phyloP scores from a whole-genome alignment of 2,329 filamentous ascomycete species.

The Xylaria sp. region DNA sequence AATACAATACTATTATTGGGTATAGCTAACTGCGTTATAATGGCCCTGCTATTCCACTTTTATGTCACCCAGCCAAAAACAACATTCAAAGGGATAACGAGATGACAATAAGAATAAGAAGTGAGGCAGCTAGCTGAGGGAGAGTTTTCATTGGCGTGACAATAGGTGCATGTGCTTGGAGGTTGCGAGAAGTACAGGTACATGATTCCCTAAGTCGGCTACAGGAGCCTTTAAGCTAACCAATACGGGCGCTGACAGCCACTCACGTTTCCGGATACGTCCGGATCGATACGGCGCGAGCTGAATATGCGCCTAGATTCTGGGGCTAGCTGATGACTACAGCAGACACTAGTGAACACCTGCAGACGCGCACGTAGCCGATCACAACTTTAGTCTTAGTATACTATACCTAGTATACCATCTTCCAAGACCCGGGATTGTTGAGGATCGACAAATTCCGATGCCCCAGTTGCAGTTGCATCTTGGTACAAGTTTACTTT shows the following conservation, averaged over 20 bases:
- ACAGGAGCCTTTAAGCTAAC: not conserved
- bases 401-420: not conserved
- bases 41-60: too few relatives aligned
- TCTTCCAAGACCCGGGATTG: not conserved
- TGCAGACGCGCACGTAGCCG: constrained; percentile 3
- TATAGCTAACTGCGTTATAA: too few relatives aligned
- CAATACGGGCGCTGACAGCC: constrained; percentile 10
- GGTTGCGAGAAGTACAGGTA: constrained; percentile 24
- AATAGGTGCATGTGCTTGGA: not conserved
- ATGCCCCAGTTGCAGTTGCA: not conserved
- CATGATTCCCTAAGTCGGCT: constrained; percentile 3
- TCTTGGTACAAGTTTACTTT: not conserved
- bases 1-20: too few relatives aligned
- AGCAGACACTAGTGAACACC: constrained; percentile 14
- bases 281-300: constrained; percentile 15
- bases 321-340: constrained; percentile 15
- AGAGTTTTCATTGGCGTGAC: constrained; percentile 13
- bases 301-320: constrained; percentile 32
- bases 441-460: constrained; percentile 14
- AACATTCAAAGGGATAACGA: too few relatives aligned
- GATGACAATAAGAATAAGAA: not conserved
- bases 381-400: constrained; percentile 6
- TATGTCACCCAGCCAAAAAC: too few relatives aligned
- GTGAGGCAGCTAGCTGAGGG: not conserved
- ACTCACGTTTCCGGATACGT: constrained; percentile 2